Evolutionary conservation across 306 rosid genomes (phyloP).

Genomic region (Purshia tridentata): DNA sequence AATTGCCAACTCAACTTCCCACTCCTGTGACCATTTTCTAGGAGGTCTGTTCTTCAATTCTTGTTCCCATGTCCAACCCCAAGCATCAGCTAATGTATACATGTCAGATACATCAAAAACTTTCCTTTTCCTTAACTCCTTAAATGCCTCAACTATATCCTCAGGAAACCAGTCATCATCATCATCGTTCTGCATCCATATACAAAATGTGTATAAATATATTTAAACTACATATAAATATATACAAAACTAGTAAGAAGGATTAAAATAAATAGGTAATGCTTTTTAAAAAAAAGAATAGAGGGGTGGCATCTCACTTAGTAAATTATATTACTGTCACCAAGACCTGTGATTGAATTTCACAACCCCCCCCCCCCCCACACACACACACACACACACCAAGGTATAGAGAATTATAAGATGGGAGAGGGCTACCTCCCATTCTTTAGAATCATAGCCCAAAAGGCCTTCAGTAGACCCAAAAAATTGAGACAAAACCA

Average conservation of each 20-base stretch:
- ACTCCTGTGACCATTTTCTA: slow-evolving; percentile 83
- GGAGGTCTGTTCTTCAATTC: slow-evolving; percentile 71
- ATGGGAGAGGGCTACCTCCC: no score
- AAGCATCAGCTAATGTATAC: slow-evolving; percentile 92
- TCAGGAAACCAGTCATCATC: slow-evolving; percentile 96
- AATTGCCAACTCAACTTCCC: slow-evolving; percentile 91
- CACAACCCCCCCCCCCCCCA: not conserved
- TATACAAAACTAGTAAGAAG: not conserved
- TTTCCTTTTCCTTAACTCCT: slow-evolving; percentile 79
- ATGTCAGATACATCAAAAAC: slow-evolving; percentile 87
- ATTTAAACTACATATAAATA: not conserved
- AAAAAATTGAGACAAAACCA: no score
- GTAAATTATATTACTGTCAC: not conserved
- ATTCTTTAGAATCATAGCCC: no score
- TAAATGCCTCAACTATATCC: slow-evolving; percentile 82
- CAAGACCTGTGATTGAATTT: not conserved
- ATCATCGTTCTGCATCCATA: slow-evolving; percentile 64
- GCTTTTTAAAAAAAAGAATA: no score
- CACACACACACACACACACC: no score
- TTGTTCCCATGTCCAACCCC: slow-evolving; percentile 99
- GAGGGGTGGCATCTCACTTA: not conserved
- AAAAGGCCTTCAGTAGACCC: no score
- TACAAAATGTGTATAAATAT: not conserved
- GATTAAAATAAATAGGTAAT: not conserved
- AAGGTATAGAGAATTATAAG: not conserved